Base-by-base conservation (phyloP, 495 filamentous ascomycete genomes). In the Hyaloscypha variabilis region DNA sequence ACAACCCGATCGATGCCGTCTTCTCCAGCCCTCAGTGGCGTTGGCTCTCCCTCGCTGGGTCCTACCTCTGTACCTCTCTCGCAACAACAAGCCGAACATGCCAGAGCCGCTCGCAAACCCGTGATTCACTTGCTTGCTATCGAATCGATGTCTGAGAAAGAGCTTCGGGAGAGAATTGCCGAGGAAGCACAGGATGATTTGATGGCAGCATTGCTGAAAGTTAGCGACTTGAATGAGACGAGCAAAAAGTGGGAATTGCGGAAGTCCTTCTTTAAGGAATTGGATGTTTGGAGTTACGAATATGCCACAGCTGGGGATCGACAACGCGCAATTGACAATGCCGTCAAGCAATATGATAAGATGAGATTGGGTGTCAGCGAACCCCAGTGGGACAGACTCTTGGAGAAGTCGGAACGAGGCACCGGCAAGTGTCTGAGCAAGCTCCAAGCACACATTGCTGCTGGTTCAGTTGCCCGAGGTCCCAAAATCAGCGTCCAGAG, bases 361-460 rank as follows among this genome's bases (percentile, higher is more conserved):
- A 81, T 89, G 78, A 86, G 93, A 6, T 75, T 96, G n/a, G 83
- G 82, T 25, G 81, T 84, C 31, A 83, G 85, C 4, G 92, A 95
- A 65, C 84, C 87, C 56, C 78, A 91, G 3, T 97, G 93, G 92
- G 91, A 97, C 74, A 81, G 80, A 67, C 81, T 97, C 50, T 83
- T 95, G 29, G 87, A 89, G 0, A 85, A 84, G 64, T 80, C 87
- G 39, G 92, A 96, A 62, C 84, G 92, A 28, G 90, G 88, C 24
- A 92, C 93, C 73, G 92, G 92, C 21, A 93, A 88, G 65, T 85
- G 86, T 60, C 80, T 96, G 10, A 96, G 93, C 66, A 88, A 87
- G 67, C 81, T 97, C 36, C 82, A 85, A 46, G 77, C 77, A 13
- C 83, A 87, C 46, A 81, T 94, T 26, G 81, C 82, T 31, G 86